phyloP scores from a whole-genome alignment of 345 rosid species.

The Hibiscus syriacus region DNA sequence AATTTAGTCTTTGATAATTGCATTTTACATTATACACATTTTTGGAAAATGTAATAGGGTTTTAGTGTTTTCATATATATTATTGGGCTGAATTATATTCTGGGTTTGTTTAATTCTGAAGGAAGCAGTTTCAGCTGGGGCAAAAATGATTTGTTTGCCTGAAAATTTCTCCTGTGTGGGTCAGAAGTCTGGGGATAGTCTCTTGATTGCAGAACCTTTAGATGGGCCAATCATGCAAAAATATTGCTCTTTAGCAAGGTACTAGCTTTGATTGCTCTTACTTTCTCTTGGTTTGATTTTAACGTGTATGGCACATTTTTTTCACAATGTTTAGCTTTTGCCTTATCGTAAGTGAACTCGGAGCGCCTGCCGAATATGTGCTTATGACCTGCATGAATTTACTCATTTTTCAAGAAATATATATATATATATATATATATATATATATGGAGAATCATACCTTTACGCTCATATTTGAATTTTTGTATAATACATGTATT shows the following conservation, averaged over 20 bases:
- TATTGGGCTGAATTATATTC: not conserved
- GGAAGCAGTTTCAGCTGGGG: conserved; percentile 87
- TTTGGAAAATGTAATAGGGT: not conserved
- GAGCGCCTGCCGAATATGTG: not conserved
- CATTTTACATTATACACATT: not conserved
- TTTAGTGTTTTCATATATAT: not conserved
- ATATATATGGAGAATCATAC: not conserved
- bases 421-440: too few relatives aligned
- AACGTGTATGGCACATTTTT: not conserved
- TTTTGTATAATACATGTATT: not conserved
- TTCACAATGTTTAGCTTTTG: not conserved
- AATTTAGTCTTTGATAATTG: not conserved
- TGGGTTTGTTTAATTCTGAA: conserved; percentile 19
- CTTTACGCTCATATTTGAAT: not conserved
- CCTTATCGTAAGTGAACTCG: not conserved
- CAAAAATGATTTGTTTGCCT: conserved; percentile 80
- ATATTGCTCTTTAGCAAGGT: conserved; percentile 89
- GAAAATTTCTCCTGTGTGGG: conserved; percentile 80
- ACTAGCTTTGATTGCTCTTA: not conserved
- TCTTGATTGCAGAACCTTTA: conserved; percentile 61
- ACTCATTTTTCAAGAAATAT: not conserved
- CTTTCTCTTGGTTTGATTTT: not conserved
- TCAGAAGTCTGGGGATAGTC: conserved; percentile 57
- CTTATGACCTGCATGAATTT: not conserved
- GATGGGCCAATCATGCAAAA: conserved; percentile 75